These are phyloP conservation scores for Takashimella koratensis DNA, from an alignment of 1,284 basidiomycete genomes.

Conservation along the genomic window DNA sequence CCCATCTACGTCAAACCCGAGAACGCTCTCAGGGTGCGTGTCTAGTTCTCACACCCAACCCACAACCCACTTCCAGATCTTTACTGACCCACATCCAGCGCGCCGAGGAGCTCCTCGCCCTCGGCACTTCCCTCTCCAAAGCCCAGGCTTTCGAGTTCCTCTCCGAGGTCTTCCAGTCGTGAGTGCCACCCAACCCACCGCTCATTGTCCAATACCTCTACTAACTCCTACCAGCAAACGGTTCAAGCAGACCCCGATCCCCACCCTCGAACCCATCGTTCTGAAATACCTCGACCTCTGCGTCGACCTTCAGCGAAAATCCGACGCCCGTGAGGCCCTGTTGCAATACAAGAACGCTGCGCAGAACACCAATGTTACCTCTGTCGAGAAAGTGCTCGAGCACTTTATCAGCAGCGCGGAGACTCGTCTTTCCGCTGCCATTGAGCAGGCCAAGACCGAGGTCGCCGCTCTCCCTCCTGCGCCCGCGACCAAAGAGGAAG, in stretches of 20 bases:
- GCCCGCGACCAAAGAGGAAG: constrained; percentile 17
- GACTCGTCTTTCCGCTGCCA: constrained; percentile 79
- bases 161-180: constrained; percentile 49
- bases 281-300: constrained; percentile 81
- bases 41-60: neutral
- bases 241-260: constrained; percentile 86
- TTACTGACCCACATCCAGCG: constrained; percentile 26
- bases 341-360: constrained; percentile 92
- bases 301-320: constrained; percentile 89
- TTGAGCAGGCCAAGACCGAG: constrained; percentile 64
- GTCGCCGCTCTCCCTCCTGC: constrained; percentile 82
- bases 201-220: neutral
- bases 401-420: constrained; percentile 85
- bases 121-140: constrained; percentile 45
- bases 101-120: constrained; percentile 49
- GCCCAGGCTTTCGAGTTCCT: constrained; percentile 49
- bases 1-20: constrained; percentile 50
- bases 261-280: constrained; percentile 93
- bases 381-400: constrained; percentile 89
- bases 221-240: constrained; percentile 57
- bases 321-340: constrained; percentile 90
- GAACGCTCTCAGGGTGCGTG: constrained; percentile 49
- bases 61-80: neutral
- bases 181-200: too few relatives aligned
- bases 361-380: constrained; percentile 85